Base-by-base conservation (phyloP, 192 early-diverging fungal genomes). In the Coemansia sp. region DNA sequence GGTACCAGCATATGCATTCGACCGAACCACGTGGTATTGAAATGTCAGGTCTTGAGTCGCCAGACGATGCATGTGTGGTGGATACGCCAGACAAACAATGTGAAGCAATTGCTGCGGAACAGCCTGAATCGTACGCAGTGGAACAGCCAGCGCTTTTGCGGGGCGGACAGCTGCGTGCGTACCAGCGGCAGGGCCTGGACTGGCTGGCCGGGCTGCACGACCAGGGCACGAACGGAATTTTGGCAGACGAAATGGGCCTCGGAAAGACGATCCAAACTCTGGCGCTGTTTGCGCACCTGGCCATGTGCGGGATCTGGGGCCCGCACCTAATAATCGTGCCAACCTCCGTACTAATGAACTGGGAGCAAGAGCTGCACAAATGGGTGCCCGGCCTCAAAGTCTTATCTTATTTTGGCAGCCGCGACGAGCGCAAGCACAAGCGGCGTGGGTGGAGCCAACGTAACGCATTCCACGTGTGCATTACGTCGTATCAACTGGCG, bases 161-260 rank as follows among this genome's bases (percentile, higher is more conserved):
- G 31, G 91, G 91, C 22, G 97, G 95, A 14, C 90, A 71, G 14
- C 86, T 99, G 83, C 85, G 97, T 26, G 95, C 97, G 70, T 99
- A 99, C 68, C 97, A 99, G 71, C 74, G 97, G 14, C 94, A 95
- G 59, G 97, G 97, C 16, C 84, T 99, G 31, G 97, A 95, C 76
- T 99, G 97, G 97, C 90, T 99, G 85, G 89, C 97, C 25, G 94
- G 91, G 1, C 84, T 99, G 48, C 96, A 87, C 63, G 88, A 94
- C 60, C 96, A 99, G 69, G 92, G 92, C 23, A 94, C 97, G 74
- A 99, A 99, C 72, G 97, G 97, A 19, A 97, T 97, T 52, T 75
- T 99, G 31, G 95, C 97, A 11, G 97, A 97, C 79, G 95, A 97
- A 77, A 97, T 97, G 95, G 95, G 95, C 51, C 85, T 98, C 43